Evolutionary conservation across 225 moss, liverwort and hornwort species (phyloP).

Genomic region (Physcomitrellopsis africana): DNA sequence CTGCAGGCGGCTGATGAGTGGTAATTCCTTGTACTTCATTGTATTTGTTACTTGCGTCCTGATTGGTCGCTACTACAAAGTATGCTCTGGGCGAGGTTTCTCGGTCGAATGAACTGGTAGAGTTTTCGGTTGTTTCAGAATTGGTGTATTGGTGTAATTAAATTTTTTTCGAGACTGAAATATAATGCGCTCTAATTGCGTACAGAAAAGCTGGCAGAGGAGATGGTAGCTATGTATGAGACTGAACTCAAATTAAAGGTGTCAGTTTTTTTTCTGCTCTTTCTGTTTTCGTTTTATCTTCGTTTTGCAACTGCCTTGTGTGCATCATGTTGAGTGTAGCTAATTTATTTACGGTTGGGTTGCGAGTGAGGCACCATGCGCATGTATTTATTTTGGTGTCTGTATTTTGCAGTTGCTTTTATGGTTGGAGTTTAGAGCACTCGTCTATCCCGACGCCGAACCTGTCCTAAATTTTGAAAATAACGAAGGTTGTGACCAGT

Average conservation of each 20-base stretch:
- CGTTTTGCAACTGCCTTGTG: neutral
- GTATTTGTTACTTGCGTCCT: neutral
- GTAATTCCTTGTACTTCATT: neutral
- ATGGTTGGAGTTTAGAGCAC: slow-evolving; percentile 63
- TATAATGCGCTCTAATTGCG: slow-evolving; percentile 30
- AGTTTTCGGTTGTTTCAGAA: slow-evolving; percentile 7
- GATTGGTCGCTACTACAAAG: neutral
- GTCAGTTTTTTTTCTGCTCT: slow-evolving; percentile 10
- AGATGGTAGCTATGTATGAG: slow-evolving; percentile 78
- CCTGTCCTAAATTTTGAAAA: slow-evolving; percentile 29
- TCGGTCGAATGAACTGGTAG: neutral
- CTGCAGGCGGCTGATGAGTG: slow-evolving; percentile 5
- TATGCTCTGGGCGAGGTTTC: neutral
- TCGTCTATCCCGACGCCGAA: slow-evolving; percentile 51
- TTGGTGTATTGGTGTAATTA: slow-evolving; percentile 13
- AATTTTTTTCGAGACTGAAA: slow-evolving; percentile 12
- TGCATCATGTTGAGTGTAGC: neutral
- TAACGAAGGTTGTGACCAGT: slow-evolving; percentile 30
- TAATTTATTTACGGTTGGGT: neutral
- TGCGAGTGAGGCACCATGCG: neutral
- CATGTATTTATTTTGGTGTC: slow-evolving; percentile 1
- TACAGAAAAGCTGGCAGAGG: slow-evolving; percentile 77
- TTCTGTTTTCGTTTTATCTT: neutral
- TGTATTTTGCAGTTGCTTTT: slow-evolving; percentile 75
- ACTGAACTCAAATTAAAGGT: slow-evolving; percentile 91